Base-by-base conservation (phyloP, 139 green algal species). In the Raphidocelis subcapitata region DNA sequence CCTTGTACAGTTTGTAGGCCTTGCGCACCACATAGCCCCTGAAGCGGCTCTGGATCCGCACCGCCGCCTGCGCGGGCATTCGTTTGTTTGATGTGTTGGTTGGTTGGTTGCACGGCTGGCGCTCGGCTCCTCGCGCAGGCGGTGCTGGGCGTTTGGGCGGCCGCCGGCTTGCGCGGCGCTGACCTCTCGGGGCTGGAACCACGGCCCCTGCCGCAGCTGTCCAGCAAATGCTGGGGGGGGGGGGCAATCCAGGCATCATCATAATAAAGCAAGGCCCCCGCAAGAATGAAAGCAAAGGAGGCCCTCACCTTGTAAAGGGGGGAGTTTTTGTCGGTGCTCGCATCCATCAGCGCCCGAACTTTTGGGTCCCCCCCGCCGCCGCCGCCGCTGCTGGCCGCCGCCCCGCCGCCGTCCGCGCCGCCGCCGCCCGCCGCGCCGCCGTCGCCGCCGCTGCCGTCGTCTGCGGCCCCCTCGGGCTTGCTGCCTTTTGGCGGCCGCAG, bases 21-120 rank as follows among this genome's bases (percentile, higher is more conserved):
- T 96, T 95, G 28, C 93, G 87, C 26, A 97, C 92, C 31, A 88
- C 81, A 68, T 96, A 92, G 4, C 94, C n/a, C 70, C 70, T 44
- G 57, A 75, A 75, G 37, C 69, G 46, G 5, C 36, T 60, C 69
- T 75, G 69, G 37, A 75, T 75, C 26, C 69, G 56, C 31, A 59
- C 52, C 12, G 20, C 20, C 5, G 52, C 52, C 20, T n/a, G 52
- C 12, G 52, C 4, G 16, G 3, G 24, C 20, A 59, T 10, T 12
- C 8, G 8, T 8, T 20, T 49, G 41, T 49, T 49, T 8, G 41
- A 8, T 20, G n/a, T n/a, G n/a, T n/a, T n/a, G n/a, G n/a, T n/a
- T n/a, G n/a, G n/a, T n/a, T n/a, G n/a, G n/a, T n/a, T n/a, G n/a
- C n/a, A n/a, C n/a, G n/a, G n/a, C n/a, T n/a, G n/a, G n/a, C n/a